A percentile compares a stretch with the other conserved stretches of the same genome.
phyloP scores from a whole-genome alignment of 106 monocot species.

The Dendrobium nobile region DNA sequence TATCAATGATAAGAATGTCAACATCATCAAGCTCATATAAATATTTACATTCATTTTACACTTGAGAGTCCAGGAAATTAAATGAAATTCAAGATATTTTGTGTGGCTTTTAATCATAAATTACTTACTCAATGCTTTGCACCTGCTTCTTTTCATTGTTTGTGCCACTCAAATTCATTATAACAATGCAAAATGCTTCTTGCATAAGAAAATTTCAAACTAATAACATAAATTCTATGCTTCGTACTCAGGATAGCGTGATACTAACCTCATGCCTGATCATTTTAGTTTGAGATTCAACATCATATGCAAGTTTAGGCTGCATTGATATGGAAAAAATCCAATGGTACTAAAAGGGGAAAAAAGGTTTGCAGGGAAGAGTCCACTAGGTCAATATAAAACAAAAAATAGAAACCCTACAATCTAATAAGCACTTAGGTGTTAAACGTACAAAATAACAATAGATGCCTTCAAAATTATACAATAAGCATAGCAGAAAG shows the following conservation, averaged over 20 bases:
- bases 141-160: neutral
- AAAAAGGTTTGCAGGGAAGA: neutral
- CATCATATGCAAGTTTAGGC: neutral
- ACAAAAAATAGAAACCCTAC: neutral
- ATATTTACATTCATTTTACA: neutral
- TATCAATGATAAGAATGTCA: neutral
- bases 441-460: neutral
- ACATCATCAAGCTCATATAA: neutral
- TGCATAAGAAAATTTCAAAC: neutral
- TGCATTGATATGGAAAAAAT: neutral
- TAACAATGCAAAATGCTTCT: neutral
- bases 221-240: neutral
- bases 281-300: neutral
- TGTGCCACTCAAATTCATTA: neutral
- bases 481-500: neutral
- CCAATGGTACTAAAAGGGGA: neutral
- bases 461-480: neutral
- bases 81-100: neutral
- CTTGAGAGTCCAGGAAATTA: neutral
- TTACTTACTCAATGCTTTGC: neutral
- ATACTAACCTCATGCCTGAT: neutral
- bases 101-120: neutral
- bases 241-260: neutral
- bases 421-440: neutral
- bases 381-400: neutral